Evolutionary conservation across 139 green algal species (phyloP).

Genomic region (Eudorina sp.): DNA sequence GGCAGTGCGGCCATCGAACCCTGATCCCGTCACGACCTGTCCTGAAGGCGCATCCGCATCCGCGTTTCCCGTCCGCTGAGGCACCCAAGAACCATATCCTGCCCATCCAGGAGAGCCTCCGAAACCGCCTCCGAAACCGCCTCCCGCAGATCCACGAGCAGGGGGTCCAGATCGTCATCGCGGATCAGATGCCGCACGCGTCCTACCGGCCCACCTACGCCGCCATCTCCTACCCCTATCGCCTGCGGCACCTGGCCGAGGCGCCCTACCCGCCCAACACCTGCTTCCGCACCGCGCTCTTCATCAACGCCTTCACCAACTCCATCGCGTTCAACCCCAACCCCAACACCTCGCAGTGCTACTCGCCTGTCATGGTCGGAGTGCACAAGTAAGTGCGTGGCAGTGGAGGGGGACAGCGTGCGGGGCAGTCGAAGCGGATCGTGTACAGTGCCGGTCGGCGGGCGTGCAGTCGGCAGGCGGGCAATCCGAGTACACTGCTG

Average conservation of each 20-base stretch:
- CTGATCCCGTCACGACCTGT: neutral
- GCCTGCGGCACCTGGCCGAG: conserved; percentile 45
- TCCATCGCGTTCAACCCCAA: conserved; percentile 45
- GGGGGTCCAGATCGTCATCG: conserved; percentile 33
- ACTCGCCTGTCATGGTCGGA: conserved; percentile 41
- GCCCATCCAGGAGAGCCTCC: too few relatives aligned
- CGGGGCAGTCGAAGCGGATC: too few relatives aligned
- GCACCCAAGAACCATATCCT: too few relatives aligned
- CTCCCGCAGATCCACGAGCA: neutral
- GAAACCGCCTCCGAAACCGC: too few relatives aligned
- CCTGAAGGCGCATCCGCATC: neutral
- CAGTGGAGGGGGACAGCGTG: too few relatives aligned
- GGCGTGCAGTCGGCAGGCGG: too few relatives aligned
- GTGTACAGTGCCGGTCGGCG: too few relatives aligned
- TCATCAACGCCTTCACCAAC: conserved; percentile 52
- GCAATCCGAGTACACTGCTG: too few relatives aligned
- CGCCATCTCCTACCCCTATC: conserved; percentile 51
- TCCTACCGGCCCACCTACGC: conserved; percentile 49
- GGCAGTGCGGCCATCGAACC: too few relatives aligned
- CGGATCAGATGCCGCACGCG: conserved; percentile 42
- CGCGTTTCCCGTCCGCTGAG: neutral
- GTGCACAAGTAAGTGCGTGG: conserved; percentile 19
- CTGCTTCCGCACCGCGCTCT: conserved; percentile 47
- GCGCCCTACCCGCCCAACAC: conserved; percentile 47
- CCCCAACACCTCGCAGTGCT: conserved; percentile 28